Percentiles rank a stretch among this genome's conserved stretches.
These are phyloP conservation scores for Posidonia australis DNA, from an alignment of 106 monocot genomes.

Conservation along the genomic window DNA sequence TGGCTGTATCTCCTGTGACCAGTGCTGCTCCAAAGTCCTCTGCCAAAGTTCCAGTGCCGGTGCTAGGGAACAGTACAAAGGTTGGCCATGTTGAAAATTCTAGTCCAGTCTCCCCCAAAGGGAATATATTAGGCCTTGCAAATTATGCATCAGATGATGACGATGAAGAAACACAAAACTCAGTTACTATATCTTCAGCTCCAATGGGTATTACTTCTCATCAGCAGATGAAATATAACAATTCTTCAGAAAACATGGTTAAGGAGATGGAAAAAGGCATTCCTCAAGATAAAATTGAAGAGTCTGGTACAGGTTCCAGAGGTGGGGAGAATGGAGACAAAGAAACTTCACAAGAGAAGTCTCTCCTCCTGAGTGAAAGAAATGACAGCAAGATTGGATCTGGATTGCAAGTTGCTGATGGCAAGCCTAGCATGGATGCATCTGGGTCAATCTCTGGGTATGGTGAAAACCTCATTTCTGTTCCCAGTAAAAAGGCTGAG, in stretches of 20 bases:
- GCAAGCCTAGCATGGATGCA: not conserved
- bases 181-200: not conserved
- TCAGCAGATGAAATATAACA: not conserved
- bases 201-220: not conserved
- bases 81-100: slow-evolving; percentile 4
- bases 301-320: not conserved
- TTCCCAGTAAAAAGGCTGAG: not conserved
- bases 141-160: slow-evolving; percentile 24
- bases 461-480: slow-evolving; percentile 1
- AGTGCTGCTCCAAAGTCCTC: slow-evolving; percentile 7
- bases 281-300: not conserved
- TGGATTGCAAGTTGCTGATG: not conserved
- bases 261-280: not conserved
- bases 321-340: not conserved
- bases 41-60: slow-evolving; percentile 6
- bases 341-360: not conserved
- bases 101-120: slow-evolving; percentile 5
- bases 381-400: not conserved
- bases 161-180: slow-evolving; percentile 13
- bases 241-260: not conserved
- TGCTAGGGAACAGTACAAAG: not conserved
- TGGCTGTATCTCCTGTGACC: slow-evolving; percentile 4
- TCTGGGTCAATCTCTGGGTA: not conserved
- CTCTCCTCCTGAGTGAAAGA: not conserved
- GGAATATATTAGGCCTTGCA: slow-evolving; percentile 27